Conservation (phyloP, 2,329 filamentous ascomycete genomes). For the Davidsoniella australis region DNA sequence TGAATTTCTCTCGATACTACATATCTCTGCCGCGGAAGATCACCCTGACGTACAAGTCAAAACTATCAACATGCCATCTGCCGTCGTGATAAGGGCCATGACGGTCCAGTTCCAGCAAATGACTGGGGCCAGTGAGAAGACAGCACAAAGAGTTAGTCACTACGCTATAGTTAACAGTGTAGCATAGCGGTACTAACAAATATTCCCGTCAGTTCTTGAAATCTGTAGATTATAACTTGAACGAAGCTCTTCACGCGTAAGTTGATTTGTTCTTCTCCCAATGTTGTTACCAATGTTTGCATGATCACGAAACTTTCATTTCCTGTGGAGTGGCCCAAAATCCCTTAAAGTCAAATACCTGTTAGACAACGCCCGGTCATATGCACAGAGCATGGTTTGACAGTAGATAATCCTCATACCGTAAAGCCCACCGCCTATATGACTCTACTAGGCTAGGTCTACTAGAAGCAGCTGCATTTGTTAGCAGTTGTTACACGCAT, state of each 20-base stretch:
- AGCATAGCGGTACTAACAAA: not conserved
- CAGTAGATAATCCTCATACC: too few species aligned
- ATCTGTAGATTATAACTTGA: conserved; percentile 29
- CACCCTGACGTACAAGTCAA: not conserved
- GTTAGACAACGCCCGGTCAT: too few species aligned
- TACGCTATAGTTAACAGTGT: too few species aligned
- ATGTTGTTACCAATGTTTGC: conserved; percentile 11
- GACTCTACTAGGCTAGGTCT: conserved; percentile 4
- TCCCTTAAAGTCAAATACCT: too few species aligned
- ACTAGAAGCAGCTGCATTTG: too few species aligned
- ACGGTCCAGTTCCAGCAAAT: conserved; percentile 26
- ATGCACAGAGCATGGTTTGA: too few species aligned
- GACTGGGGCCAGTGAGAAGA: conserved; percentile 28
- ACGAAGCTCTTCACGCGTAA: conserved; percentile 40
- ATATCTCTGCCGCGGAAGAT: not conserved
- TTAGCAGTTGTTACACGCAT: too few species aligned
- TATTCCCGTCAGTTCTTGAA: conserved; percentile 2
- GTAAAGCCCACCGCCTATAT: not conserved
- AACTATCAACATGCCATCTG: not conserved
- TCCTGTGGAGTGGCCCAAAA: too few species aligned
- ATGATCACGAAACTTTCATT: too few species aligned
- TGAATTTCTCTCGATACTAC: too few species aligned
- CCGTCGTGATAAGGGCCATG: conserved; percentile 22
- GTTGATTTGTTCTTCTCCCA: conserved; percentile 19
- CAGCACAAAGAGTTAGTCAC: conserved; percentile 22